A percentile compares a stretch with the other conserved stretches of the same genome.
These are phyloP conservation scores for Saccharata proteae DNA, from an alignment of 2,329 filamentous ascomycete species.

Conservation along the genomic window DNA sequence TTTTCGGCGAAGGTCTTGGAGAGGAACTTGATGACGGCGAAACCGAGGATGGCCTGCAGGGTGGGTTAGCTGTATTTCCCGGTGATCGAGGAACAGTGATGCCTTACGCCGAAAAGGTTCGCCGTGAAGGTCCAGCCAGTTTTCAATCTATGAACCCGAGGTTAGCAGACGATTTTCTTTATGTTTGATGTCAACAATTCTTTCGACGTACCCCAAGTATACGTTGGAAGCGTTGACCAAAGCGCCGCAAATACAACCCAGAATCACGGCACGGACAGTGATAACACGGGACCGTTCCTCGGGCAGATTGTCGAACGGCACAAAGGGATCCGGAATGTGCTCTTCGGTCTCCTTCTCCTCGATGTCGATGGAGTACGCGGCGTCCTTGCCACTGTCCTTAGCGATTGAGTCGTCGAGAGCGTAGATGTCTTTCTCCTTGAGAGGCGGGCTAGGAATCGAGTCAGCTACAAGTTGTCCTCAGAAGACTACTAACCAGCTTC, in stretches of 20 bases:
- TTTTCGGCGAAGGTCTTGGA: conserved; percentile 35
- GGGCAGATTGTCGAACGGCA: conserved; percentile 30
- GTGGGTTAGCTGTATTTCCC: neutral
- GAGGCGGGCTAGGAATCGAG: neutral
- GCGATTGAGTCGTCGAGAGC: conserved; percentile 12
- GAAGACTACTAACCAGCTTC: neutral
- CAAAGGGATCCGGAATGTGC: conserved; percentile 26
- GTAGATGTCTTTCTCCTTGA: conserved; percentile 24
- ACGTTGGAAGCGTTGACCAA: conserved; percentile 52
- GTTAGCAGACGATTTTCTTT: too few relatives aligned
- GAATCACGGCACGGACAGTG: conserved; percentile 43
- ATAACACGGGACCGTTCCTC: conserved; percentile 38
- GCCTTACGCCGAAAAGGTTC: conserved; percentile 15
- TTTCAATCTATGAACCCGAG: too few relatives aligned
- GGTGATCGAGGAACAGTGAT: too few relatives aligned
- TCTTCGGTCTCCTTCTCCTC: conserved; percentile 15
- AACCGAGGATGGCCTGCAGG: conserved; percentile 43
- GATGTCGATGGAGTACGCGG: conserved; percentile 12
- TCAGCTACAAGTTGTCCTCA: too few relatives aligned
- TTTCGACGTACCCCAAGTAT: too few relatives aligned
- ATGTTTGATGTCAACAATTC: too few relatives aligned
- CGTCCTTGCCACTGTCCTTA: conserved; percentile 16
- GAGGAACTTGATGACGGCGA: conserved; percentile 45
- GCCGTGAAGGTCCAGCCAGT: conserved; percentile 34
- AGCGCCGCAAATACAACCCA: conserved; percentile 44